Evolutionary conservation across 169 alveolate genomes (phyloP), one percentile per base, ranked within the genome.

Genomic region (Babesia bigemina): DNA sequence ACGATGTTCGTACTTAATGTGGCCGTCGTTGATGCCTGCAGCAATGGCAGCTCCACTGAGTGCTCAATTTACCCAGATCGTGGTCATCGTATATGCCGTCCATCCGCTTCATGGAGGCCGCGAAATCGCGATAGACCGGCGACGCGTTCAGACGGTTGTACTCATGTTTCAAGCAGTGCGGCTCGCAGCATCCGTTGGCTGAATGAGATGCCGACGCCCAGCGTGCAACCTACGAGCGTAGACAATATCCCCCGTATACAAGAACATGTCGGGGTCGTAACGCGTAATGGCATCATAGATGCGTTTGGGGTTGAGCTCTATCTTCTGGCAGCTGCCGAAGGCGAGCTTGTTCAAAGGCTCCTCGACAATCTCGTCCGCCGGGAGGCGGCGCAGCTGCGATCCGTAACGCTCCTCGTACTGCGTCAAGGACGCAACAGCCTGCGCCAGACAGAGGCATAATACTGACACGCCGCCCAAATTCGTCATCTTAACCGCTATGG

Each of bases 31-130:
- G 21, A 88, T 58, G 10, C 90, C 90, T 83, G 44, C 29, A 48
- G 8, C 21, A 42, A 21, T 58, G 47, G 6, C n/a, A 29, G 13
- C 33, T 21, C 12, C 39, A 33, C 17, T 13, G 33, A n/a, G 49
- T 33, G 14, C 10, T 45, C n/a, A 53, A 63, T 74, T 57, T 79
- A 70, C 93, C 94, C 69, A 88, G 91, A 63, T 92, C 96, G 55
- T 92, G 96, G 73, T 92, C 96, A 65, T 92, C 96, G 88, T 92
- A 92, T 19, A 92, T 85, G 17, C 95, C 96, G 67, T 90, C 94
- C n/a, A 86, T 75, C 45, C 63, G 53, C 60, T 77, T 84, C 22
- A 85, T 62, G 22, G 75, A 42, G 57, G 60, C 76, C 24, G 70
- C 81, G 65, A 90, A 72, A 12, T 59, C 66, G 47, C 59, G 74